Evolutionary conservation across 2,329 filamentous ascomycete species (phyloP).

Genomic region (Colletotrichum noveboracense): DNA sequence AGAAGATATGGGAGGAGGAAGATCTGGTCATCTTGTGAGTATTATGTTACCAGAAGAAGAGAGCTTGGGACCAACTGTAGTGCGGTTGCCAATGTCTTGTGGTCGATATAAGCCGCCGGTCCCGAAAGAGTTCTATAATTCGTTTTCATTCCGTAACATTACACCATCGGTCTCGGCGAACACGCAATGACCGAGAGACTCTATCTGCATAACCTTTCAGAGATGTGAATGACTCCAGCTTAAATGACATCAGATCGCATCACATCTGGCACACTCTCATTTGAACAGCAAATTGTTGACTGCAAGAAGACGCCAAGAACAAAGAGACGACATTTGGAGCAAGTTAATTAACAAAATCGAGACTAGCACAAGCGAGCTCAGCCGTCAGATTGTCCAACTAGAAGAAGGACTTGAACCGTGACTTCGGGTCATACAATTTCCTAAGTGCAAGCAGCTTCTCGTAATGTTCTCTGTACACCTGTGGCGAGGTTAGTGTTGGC

Average conservation of each 20-base stretch:
- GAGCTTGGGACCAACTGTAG: neutral
- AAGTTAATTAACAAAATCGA: neutral
- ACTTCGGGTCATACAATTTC: neutral
- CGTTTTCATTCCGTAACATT: neutral
- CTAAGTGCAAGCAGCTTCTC: neutral
- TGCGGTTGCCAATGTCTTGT: neutral
- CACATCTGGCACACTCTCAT: neutral
- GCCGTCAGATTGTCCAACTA: neutral
- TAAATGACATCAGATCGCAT: neutral
- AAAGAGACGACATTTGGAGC: neutral
- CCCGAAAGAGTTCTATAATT: neutral
- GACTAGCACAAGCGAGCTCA: neutral
- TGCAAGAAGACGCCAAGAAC: neutral
- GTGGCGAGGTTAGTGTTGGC: neutral
- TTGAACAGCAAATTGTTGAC: neutral
- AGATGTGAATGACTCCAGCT: neutral
- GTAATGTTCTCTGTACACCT: constrained; percentile 7
- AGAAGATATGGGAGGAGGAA: neutral
- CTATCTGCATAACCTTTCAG: neutral
- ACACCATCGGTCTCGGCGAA: neutral
- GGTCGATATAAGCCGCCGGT: neutral
- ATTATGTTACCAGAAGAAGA: neutral
- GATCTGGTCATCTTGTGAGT: neutral
- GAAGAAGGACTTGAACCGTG: constrained; percentile 2
- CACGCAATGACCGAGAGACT: neutral